Conservation (phyloP, 176 grass and related monocot species). For the Phoenix dactylifera region DNA sequence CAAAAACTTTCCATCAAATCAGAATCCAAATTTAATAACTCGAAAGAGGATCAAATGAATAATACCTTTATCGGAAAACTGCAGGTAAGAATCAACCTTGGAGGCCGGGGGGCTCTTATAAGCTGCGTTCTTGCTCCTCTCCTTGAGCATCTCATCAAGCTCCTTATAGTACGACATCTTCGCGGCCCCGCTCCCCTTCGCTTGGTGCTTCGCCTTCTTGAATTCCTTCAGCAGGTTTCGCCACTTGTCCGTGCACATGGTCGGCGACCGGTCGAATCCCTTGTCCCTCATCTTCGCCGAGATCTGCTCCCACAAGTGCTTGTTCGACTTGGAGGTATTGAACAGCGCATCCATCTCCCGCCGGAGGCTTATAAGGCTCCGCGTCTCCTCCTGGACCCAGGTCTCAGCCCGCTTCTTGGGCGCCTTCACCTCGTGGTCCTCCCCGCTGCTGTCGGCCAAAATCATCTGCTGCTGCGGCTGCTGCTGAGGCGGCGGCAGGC, state of each 20-base stretch:
- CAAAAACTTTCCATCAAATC: too few species aligned
- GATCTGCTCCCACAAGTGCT: constrained; percentile 96
- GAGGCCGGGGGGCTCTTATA: constrained; percentile 40
- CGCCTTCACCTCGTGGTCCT: constrained; percentile 50
- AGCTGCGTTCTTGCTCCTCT: constrained; percentile 36
- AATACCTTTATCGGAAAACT: constrained; percentile 50
- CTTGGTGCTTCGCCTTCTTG: constrained; percentile 91
- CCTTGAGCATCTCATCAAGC: constrained; percentile 90
- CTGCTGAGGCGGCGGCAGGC: constrained; percentile 31
- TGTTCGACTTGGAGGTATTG: constrained; percentile 99
- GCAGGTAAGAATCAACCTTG: constrained; percentile 80
- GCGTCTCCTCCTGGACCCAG: constrained; percentile 88
- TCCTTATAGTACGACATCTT: constrained; percentile 98
- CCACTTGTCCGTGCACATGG: constrained; percentile 99
- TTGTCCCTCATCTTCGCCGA: constrained; percentile 86
- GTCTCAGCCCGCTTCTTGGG: constrained; percentile 98
- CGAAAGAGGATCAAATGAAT: not conserved
- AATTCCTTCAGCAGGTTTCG: constrained; percentile 94
- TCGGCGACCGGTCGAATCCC: constrained; percentile 83
- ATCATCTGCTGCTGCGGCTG: constrained; percentile 36
- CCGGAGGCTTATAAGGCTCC: constrained; percentile 65
- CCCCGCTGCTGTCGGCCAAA: constrained; percentile 52
- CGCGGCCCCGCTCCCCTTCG: constrained; percentile 44
- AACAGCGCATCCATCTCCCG: constrained; percentile 78
- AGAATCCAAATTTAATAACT: too few species aligned